A percentile compares a stretch with the other conserved stretches of the same genome.
Conservation (phyloP, 345 rosid genomes). For the Anacardium occidentale region DNA sequence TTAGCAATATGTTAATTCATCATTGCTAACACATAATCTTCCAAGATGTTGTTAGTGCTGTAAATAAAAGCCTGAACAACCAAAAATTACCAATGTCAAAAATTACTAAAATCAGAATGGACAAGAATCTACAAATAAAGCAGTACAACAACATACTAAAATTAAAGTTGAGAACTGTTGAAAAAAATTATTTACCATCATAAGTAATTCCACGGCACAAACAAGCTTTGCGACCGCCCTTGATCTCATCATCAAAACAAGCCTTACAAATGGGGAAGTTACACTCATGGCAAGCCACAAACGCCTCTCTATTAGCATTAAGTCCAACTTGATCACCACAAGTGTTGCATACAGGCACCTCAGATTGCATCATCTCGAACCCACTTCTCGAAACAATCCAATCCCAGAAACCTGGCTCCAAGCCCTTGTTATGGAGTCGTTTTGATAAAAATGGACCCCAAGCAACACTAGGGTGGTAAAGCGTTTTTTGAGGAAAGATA, state of each 20-base stretch:
- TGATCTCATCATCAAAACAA: slow-evolving; percentile 79
- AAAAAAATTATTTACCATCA: slow-evolving; percentile 41
- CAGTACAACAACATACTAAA: background rate
- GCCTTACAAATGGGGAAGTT: slow-evolving; percentile 85
- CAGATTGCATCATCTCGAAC: slow-evolving; percentile 73
- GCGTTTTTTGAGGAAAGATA: slow-evolving; percentile 26
- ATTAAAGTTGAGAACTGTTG: background rate
- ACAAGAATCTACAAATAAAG: background rate
- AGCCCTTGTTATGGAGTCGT: slow-evolving; percentile 5
- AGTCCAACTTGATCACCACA: slow-evolving; percentile 79
- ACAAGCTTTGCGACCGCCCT: slow-evolving; percentile 78
- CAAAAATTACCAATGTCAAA: no score
- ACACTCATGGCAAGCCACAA: slow-evolving; percentile 85
- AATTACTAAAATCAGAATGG: background rate
- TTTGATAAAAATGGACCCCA: slow-evolving; percentile 31
- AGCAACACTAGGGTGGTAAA: slow-evolving; percentile 9
- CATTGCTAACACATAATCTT: background rate
- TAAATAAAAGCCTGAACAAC: background rate
- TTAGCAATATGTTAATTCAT: no score
- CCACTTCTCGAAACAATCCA: slow-evolving; percentile 3
- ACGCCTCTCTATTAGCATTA: slow-evolving; percentile 59
- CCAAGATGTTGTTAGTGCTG: background rate
- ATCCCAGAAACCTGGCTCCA: slow-evolving; percentile 1
- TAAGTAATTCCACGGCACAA: slow-evolving; percentile 77
- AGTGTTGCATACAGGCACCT: slow-evolving; percentile 69